Evolutionary conservation across 805 yeast genomes (phyloP).

Genomic region (Isabelozyma gotoi): DNA sequence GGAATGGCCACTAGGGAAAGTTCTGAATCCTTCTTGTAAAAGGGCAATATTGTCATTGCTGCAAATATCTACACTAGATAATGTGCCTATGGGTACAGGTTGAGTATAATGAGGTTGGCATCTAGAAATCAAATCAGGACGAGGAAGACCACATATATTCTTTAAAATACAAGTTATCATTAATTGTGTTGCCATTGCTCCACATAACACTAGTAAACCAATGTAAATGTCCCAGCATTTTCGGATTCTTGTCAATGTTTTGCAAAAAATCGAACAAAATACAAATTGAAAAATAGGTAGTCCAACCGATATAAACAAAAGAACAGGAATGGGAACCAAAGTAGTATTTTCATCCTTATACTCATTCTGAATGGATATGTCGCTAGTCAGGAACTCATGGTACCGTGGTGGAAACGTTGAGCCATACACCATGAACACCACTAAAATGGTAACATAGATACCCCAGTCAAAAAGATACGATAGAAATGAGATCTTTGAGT

Average conservation of each 20-base stretch:
- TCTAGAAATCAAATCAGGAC: slow-evolving; percentile 26
- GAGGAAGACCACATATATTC: slow-evolving; percentile 25
- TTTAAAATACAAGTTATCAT: slow-evolving; percentile 33
- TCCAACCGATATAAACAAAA: slow-evolving; percentile 26
- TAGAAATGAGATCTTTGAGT: slow-evolving; percentile 14
- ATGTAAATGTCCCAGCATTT: slow-evolving; percentile 43
- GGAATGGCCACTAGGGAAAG: slow-evolving; percentile 30
- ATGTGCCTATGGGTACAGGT: slow-evolving; percentile 6
- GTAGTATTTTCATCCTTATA: slow-evolving; percentile 33
- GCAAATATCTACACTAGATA: slow-evolving; percentile 17
- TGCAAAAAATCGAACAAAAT: slow-evolving; percentile 12
- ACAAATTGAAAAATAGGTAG: slow-evolving; percentile 32
- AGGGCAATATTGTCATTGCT: slow-evolving; percentile 9
- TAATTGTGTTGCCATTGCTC: slow-evolving; percentile 37
- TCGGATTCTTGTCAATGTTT: slow-evolving; percentile 12
- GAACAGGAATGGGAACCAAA: slow-evolving; percentile 26
- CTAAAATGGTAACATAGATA: slow-evolving; percentile 18
- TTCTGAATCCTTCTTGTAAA: slow-evolving; percentile 24
- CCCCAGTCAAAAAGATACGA: slow-evolving; percentile 18
- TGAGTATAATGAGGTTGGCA: slow-evolving; percentile 18
- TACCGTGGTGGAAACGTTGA: slow-evolving; percentile 31
- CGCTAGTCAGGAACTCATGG: slow-evolving; percentile 40
- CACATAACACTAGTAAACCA: slow-evolving; percentile 34
- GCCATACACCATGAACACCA: slow-evolving; percentile 29
- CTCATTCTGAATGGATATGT: slow-evolving; percentile 28